A percentile compares a stretch with the other conserved stretches of the same genome.
Conservation (phyloP, 2,329 filamentous ascomycete species). For the Fusarium sp. region DNA sequence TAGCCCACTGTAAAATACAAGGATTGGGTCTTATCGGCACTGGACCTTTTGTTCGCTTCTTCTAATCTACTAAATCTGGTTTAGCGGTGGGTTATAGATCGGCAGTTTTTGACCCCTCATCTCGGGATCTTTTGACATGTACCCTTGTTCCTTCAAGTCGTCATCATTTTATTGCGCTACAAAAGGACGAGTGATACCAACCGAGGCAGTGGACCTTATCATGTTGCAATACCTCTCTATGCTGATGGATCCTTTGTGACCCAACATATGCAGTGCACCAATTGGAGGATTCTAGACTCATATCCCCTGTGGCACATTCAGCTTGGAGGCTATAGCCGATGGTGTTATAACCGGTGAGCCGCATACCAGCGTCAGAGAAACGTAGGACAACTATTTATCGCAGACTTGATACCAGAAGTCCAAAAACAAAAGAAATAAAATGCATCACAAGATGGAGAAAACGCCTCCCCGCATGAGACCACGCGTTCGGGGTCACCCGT, state of each 20-base stretch:
- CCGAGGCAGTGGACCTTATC: neutral
- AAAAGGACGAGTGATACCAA: neutral
- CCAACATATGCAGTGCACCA: neutral
- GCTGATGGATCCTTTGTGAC: neutral
- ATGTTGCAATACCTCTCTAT: neutral
- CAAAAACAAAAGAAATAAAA: neutral
- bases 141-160: neutral
- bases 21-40: neutral
- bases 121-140: neutral
- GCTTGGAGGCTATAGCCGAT: neutral
- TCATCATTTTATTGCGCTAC: neutral
- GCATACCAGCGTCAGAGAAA: neutral
- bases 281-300: neutral
- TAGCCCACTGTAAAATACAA: neutral
- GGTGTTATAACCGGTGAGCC: neutral
- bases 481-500: neutral
- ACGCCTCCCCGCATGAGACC: neutral
- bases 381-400: neutral
- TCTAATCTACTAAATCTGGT: neutral
- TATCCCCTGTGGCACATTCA: neutral
- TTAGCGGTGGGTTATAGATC: neutral
- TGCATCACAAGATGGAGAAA: neutral
- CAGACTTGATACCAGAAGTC: too few species aligned
- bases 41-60: neutral
- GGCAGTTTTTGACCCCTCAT: neutral